Evolutionary conservation across 306 rosid species (phyloP).

Genomic region (Trichosanthes cucumerina): DNA sequence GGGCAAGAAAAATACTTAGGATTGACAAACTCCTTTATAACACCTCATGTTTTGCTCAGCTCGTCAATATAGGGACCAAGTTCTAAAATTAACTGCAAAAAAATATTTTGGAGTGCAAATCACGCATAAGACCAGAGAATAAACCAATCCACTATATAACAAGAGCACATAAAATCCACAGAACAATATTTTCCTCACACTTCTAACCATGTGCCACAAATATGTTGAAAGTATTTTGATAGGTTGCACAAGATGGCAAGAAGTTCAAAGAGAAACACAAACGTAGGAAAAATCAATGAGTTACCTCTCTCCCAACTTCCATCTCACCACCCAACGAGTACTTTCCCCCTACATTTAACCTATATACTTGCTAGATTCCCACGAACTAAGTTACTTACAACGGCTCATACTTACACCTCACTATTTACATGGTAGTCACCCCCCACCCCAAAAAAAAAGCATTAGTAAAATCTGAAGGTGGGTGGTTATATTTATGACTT

Average conservation of each 20-base stretch:
- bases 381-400: neutral
- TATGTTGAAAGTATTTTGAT: neutral
- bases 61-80: conserved; percentile 83
- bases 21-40: conserved; percentile 85
- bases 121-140: neutral
- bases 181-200: neutral
- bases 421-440: no score
- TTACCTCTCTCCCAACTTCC: neutral
- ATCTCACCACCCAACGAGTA: neutral
- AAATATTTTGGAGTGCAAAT: neutral
- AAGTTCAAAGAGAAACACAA: neutral
- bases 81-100: conserved; percentile 82
- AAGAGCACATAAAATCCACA: neutral
- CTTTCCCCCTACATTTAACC: neutral
- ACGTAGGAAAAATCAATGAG: neutral
- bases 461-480: no score
- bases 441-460: no score
- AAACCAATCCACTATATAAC: neutral
- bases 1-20: conserved; percentile 64
- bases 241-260: neutral
- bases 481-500: no score
- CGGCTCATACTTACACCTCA: neutral
- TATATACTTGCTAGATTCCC: neutral
- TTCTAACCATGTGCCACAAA: neutral
- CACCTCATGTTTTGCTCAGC: conserved; percentile 78